These are phyloP conservation scores for Avicennia marina DNA, from an alignment of 257 asterid genomes.

Conservation along the genomic window DNA sequence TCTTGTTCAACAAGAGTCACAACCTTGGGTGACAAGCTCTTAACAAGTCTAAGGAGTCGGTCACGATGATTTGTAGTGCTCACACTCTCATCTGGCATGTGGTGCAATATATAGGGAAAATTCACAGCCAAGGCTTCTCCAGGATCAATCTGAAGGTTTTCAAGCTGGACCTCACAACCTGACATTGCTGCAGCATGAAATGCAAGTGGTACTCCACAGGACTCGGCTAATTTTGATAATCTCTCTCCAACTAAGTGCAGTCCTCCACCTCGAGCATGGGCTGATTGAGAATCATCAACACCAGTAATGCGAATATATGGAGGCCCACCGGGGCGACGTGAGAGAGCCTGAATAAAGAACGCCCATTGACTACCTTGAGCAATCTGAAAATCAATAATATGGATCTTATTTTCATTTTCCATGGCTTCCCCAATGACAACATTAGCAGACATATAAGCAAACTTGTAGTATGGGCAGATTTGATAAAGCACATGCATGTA, in stretches of 20 bases:
- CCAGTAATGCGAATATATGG: conserved; percentile 45
- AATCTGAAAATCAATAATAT: conserved; percentile 78
- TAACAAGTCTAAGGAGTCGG: conserved; percentile 68
- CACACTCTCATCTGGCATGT: conserved; percentile 96
- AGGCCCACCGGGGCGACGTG: conserved; percentile 41
- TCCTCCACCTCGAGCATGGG: conserved; percentile 90
- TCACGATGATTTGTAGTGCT: conserved; percentile 76
- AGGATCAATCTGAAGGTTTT: conserved; percentile 39
- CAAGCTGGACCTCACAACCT: conserved; percentile 54
- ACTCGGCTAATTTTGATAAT: conserved; percentile 53
- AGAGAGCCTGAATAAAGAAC: conserved; percentile 41
- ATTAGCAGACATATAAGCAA: conserved; percentile 79
- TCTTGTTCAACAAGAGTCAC: conserved; percentile 88
- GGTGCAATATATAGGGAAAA: conserved; percentile 81
- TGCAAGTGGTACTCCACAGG: conserved; percentile 72
- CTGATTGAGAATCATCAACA: conserved; percentile 50
- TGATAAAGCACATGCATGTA: conserved; percentile 76
- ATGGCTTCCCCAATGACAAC: conserved; percentile 69
- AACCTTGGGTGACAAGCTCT: conserved; percentile 72
- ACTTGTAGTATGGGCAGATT: conserved; percentile 79
- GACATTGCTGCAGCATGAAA: conserved; percentile 78
- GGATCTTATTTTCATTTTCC: conserved; percentile 66
- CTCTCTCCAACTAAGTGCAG: conserved; percentile 66
- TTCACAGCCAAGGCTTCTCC: conserved; percentile 92
- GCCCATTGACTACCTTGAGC: conserved; percentile 98